These are phyloP conservation scores for Candida sanyaensis DNA, from an alignment of 1,139 yeast genomes.

Conservation along the genomic window DNA sequence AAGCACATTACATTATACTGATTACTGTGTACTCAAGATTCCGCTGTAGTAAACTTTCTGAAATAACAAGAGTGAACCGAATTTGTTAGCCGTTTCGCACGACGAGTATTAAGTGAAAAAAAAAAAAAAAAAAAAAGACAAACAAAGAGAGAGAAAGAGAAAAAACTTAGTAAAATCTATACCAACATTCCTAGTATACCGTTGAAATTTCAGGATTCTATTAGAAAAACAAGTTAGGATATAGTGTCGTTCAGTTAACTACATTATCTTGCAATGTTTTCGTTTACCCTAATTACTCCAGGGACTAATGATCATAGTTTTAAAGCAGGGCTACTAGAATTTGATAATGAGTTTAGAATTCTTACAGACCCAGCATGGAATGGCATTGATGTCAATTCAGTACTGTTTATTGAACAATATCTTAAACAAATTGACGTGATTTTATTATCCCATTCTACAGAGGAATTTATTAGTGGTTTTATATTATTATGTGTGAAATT, in stretches of 20 bases:
- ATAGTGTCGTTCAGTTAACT: neutral
- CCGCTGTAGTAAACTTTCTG: too few relatives aligned
- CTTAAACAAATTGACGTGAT: constrained; percentile 62
- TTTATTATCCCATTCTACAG: constrained; percentile 82
- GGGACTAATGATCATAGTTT: constrained; percentile 31
- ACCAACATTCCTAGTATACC: too few relatives aligned
- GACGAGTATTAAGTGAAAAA: neutral
- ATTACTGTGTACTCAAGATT: too few relatives aligned
- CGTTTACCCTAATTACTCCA: constrained; percentile 41
- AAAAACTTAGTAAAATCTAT: neutral
- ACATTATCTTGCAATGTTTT: constrained; percentile 30
- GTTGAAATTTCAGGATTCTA: too few relatives aligned
- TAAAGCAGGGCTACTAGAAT: constrained; percentile 44
- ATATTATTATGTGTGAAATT: constrained; percentile 63
- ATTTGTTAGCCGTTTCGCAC: neutral
- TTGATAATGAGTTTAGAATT: constrained; percentile 51
- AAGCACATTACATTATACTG: too few relatives aligned
- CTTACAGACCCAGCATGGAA: constrained; percentile 79
- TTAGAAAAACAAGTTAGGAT: too few relatives aligned
- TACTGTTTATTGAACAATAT: constrained; percentile 45
- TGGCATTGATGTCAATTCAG: constrained; percentile 43
- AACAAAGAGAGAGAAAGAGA: neutral
- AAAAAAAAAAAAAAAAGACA: neutral
- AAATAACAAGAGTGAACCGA: too few relatives aligned
- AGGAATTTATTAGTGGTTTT: constrained; percentile 80